These are phyloP conservation scores for Nothopassalora personata DNA, from an alignment of 2,329 filamentous ascomycete genomes.

Conservation along the genomic window DNA sequence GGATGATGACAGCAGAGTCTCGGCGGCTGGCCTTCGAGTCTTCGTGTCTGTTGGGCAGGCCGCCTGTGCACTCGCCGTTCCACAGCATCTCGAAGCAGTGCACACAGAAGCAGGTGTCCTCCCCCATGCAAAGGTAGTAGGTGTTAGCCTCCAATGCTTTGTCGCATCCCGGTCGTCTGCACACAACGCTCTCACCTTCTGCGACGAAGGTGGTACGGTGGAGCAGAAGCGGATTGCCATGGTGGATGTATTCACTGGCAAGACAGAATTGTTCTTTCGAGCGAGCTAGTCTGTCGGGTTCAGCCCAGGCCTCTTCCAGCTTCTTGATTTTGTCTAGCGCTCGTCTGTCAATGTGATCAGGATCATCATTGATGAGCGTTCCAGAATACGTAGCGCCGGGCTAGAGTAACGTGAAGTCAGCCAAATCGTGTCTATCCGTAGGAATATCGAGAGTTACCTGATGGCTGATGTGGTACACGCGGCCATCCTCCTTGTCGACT, in stretches of 20 bases:
- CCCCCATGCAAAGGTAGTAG: neutral
- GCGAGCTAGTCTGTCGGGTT: neutral
- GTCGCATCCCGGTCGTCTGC: conserved; percentile 1
- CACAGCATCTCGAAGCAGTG: conserved; percentile 19
- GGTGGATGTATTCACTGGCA: neutral
- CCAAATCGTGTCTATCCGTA: too few species aligned
- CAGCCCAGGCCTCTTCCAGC: neutral
- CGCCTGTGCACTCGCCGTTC: conserved; percentile 10
- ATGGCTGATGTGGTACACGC: conserved; percentile 17
- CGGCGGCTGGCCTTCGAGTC: neutral
- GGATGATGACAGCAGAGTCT: neutral
- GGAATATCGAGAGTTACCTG: neutral
- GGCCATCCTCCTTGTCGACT: conserved; percentile 12
- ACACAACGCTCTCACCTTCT: conserved; percentile 2
- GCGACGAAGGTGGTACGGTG: conserved; percentile 7
- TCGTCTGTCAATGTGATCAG: conserved; percentile 1
- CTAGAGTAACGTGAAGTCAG: neutral
- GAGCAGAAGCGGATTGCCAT: neutral
- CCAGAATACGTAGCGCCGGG: neutral
- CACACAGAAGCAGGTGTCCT: conserved; percentile 14
- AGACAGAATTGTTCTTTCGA: neutral
- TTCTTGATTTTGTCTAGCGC: neutral
- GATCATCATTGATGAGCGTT: neutral
- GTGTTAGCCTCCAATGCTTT: neutral
- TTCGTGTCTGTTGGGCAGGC: neutral